Base-by-base conservation (phyloP, 345 rosid genomes). In the Turritis glabra region DNA sequence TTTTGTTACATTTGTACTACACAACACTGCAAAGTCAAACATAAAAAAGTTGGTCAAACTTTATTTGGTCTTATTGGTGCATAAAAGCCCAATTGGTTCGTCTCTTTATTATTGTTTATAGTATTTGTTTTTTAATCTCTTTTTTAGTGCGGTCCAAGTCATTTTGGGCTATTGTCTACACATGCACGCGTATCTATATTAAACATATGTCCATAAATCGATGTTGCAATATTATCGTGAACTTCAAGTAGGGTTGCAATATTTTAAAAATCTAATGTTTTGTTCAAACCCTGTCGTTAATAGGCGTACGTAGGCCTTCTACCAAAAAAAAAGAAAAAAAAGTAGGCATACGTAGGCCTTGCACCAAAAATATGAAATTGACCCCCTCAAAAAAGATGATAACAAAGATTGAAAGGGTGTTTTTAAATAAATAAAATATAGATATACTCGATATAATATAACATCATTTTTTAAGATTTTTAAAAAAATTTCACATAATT, bases 1-100 rank as follows among this genome's bases (percentile, higher is more conserved):
- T 70, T 69, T 69, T 77, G 60, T 55, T 63, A 62, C 64, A 38
- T 58, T 75, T 75, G 68, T 76, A 43, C 48, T 60, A 60, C 51
- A 71, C 56, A 52, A 63, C 58, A 53, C 70, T 61, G 19, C 41
- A 61, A 46, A 77, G 76, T 62, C 75, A 62, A 76, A 69, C 74
- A 64, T 64, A 65, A 46, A 66, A 75, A 54, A 55, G 76, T 71
- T 56, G 76, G 80, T 77, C 80, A 77, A 77, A 71, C 72, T 63
- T 71, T 18, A 55, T 63, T 55, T 70, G 60, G 76, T 77, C 54
- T 37, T 69, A 22, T 63, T 71, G 37, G 66, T 64, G 57, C 57
- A 25, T 41, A 69, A 41, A 61, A 47, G 50, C 67, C 69, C 72
- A 57, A 26, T 44, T 69, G 29, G 66, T 55, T 15, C 5, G 51